These are phyloP conservation scores for Coriaria nepalensis DNA, from an alignment of 306 rosid genomes.

Conservation along the genomic window DNA sequence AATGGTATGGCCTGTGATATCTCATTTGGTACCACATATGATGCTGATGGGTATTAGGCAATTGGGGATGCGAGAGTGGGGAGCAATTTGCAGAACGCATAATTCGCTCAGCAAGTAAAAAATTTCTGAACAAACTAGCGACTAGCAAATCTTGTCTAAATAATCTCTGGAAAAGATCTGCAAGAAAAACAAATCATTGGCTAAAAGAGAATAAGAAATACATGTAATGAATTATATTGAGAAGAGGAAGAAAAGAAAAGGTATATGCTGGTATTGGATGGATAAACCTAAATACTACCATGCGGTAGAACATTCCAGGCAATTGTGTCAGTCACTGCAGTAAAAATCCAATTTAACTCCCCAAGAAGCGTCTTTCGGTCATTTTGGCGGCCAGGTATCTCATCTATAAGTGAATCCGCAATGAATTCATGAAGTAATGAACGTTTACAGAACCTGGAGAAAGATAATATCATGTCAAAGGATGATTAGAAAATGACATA, in stretches of 20 bases:
- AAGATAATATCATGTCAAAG: slow-evolving; percentile 1
- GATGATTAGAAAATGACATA: too few relatives aligned
- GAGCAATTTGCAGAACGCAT: slow-evolving; percentile 99
- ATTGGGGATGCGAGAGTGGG: slow-evolving; percentile 75
- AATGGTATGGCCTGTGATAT: background rate
- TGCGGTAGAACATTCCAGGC: slow-evolving; percentile 99
- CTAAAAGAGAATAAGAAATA: background rate
- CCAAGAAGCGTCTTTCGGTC: slow-evolving; percentile 94
- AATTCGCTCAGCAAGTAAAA: slow-evolving; percentile 93
- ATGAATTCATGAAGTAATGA: slow-evolving; percentile 71
- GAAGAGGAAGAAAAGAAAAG: background rate
- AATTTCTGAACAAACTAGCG: slow-evolving; percentile 84
- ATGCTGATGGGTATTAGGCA: slow-evolving; percentile 97
- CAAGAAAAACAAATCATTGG: slow-evolving; percentile 15
- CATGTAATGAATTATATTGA: background rate
- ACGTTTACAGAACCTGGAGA: slow-evolving; percentile 77
- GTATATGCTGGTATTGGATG: background rate
- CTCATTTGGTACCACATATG: slow-evolving; percentile 79
- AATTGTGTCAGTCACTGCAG: slow-evolving; percentile 96
- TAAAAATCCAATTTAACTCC: slow-evolving; percentile 97
- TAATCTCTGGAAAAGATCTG: slow-evolving; percentile 94
- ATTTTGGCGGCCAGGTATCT: slow-evolving; percentile 93
- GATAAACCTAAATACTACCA: slow-evolving; percentile 33
- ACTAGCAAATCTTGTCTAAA: slow-evolving; percentile 96
- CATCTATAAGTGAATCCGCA: slow-evolving; percentile 72